Percentiles rank a stretch among this genome's conserved stretches.
These are phyloP conservation scores for Eragrostis tef DNA, from an alignment of 202 grass and related monocot species.

Conservation along the genomic window DNA sequence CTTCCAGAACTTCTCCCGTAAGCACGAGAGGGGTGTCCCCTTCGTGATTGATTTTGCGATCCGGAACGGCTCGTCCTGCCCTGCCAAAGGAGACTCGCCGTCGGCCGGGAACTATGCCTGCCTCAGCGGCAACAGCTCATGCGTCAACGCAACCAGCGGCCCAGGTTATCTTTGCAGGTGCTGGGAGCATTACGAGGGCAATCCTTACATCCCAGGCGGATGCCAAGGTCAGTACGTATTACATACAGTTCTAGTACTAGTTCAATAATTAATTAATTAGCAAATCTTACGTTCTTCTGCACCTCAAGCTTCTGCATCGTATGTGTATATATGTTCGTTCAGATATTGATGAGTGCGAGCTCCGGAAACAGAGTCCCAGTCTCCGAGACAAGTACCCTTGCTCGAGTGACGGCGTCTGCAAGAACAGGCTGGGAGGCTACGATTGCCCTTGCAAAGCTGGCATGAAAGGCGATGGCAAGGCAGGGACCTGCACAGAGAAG, in stretches of 20 bases:
- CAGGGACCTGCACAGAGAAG: not conserved
- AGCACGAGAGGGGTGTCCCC: not conserved
- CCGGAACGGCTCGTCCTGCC: not conserved
- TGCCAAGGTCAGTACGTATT: not conserved
- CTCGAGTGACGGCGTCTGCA: not conserved
- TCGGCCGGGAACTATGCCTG: not conserved
- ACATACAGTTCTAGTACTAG: too few species aligned
- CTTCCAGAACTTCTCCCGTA: not conserved
- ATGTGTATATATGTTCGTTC: not conserved
- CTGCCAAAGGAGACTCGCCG: not conserved
- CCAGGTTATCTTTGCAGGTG: not conserved
- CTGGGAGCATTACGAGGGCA: not conserved
- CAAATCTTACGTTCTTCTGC: too few species aligned
- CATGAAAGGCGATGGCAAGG: not conserved
- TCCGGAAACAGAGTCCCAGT: not conserved
- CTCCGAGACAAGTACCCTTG: not conserved
- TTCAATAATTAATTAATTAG: not conserved
- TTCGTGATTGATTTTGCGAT: slow-evolving; percentile 5
- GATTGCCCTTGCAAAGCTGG: not conserved
- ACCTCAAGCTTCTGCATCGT: too few species aligned
- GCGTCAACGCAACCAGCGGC: not conserved
- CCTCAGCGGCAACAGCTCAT: not conserved
- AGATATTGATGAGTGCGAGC: slow-evolving; percentile 1
- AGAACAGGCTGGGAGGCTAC: not conserved
- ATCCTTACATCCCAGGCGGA: not conserved